Evolutionary conservation across 371 early-diverging fungal species (phyloP), one percentile per base, ranked within the genome.

Genomic region (Mucor irregularis): DNA sequence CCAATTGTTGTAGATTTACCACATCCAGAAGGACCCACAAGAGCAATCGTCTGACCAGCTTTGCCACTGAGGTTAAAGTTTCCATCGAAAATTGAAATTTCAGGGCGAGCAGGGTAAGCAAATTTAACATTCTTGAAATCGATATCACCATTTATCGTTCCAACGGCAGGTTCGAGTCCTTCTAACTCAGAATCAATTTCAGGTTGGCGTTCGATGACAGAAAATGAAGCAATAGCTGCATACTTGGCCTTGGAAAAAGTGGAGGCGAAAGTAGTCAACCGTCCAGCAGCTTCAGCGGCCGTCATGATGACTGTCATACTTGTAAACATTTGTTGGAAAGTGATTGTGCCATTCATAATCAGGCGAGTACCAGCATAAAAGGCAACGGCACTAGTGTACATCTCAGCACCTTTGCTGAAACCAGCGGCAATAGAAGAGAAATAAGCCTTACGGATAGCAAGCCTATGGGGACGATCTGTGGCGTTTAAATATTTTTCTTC

Each of bases 1-100:
- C 85, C 86, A 58, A 94, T 82, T 13, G 85, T 82, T 0, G 96
- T 94, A 14, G 85, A 83, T 71, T 94, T 94, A 33, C 97, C 95
- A 53, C 91, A 90, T 4, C 94, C 95, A 9, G 85, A 85, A 5
- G 90, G 84, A 2, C 96, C 96, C 2, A 93, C 94, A 13, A 95
- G 64, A 2, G 94, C 96, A 17, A 92, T 86, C 1, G 83, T 88
- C 65, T 94, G 78, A 25, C 92, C 91, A 1, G 85, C 78, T 48
- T 76, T 64, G 25, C 91, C 87, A 30, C 81, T 63, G 25, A 96
- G 65, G 56, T 83, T 79, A 55, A 97, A 67, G 38, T 69, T 56
- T 19, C 90, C 88, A 13, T 82, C 77, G 56, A 96, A 89, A 25
- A 98, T 85, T 34, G 74, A 68, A 31, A 88, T 74, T 55, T 89